Percentiles rank a stretch among this genome's conserved stretches.
These are phyloP conservation scores for Jamesozyma rosinii DNA, from an alignment of 805 yeast species.

Conservation along the genomic window DNA sequence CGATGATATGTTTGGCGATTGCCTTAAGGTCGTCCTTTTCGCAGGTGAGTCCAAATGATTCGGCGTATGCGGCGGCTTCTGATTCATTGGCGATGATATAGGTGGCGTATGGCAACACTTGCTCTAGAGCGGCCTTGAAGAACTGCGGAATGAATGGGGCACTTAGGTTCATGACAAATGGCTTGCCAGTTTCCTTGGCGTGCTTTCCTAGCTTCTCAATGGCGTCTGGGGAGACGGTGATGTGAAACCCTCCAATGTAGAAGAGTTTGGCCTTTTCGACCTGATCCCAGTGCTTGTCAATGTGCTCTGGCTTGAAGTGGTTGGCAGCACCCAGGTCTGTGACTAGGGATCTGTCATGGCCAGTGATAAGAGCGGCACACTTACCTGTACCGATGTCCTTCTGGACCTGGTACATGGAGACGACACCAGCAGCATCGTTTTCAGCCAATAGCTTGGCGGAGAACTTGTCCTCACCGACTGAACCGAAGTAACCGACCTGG, in stretches of 20 bases:
- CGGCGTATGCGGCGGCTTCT: conserved; percentile 92
- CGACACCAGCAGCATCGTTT: conserved; percentile 80
- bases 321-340: conserved; percentile 98
- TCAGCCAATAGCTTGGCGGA: conserved; percentile 74
- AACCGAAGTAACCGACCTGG: conserved; percentile 88
- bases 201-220: conserved; percentile 83
- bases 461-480: conserved; percentile 88
- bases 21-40: conserved; percentile 49
- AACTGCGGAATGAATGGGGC: conserved; percentile 96
- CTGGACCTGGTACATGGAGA: conserved; percentile 76
- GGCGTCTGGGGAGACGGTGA: conserved; percentile 95
- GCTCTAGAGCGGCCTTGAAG: conserved; percentile 84
- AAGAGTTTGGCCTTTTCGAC: conserved; percentile 74
- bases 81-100: conserved; percentile 90
- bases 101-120: conserved; percentile 78
- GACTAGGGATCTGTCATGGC: conserved; percentile 81
- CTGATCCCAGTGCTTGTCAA: conserved; percentile 75
- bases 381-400: conserved; percentile 80
- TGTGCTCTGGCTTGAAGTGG: conserved; percentile 84
- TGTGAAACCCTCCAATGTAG: conserved; percentile 98
- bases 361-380: conserved; percentile 92
- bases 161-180: conserved; percentile 75
- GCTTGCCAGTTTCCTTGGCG: conserved; percentile 74
- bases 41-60: conserved; percentile 57
- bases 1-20: conserved; percentile 64